These are phyloP conservation scores for Inosperma sp. DNA, from an alignment of 768 basidiomycete species.

Conservation along the genomic window DNA sequence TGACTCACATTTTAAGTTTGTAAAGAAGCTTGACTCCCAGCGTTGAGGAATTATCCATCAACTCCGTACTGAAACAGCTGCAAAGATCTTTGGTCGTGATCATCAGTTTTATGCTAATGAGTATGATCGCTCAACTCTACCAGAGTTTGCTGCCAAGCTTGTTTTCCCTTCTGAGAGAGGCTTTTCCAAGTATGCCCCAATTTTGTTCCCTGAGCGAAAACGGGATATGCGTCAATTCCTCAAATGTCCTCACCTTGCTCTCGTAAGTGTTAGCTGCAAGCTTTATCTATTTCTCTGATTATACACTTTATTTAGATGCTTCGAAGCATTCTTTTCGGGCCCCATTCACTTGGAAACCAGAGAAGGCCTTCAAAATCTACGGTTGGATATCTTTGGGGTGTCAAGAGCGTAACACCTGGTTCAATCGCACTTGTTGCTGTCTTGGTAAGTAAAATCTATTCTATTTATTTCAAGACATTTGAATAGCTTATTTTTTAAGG, in stretches of 20 bases:
- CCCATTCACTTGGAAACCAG: background rate
- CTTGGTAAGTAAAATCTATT: background rate
- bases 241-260: constrained; percentile 1
- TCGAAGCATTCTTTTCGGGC: constrained; percentile 4
- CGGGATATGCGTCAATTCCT: background rate
- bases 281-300: background rate
- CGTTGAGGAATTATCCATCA: background rate
- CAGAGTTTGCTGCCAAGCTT: background rate
- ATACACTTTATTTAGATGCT: constrained; percentile 3
- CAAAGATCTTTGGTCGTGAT: background rate
- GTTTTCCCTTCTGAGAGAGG: background rate
- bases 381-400: background rate
- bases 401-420: background rate
- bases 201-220: background rate
- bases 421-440: background rate
- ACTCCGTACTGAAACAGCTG: background rate
- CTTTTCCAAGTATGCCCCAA: background rate
- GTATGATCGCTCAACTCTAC: constrained; percentile 1
- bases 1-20: constrained; percentile 2
- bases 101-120: background rate
- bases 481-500: background rate
- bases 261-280: background rate
- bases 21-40: background rate
- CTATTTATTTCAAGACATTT: background rate
- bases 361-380: background rate